A percentile compares a stretch with the other conserved stretches of the same genome.
Evolutionary conservation across 2,329 filamentous ascomycete species (phyloP).

Genomic region (Fusarium brachygibbosum): DNA sequence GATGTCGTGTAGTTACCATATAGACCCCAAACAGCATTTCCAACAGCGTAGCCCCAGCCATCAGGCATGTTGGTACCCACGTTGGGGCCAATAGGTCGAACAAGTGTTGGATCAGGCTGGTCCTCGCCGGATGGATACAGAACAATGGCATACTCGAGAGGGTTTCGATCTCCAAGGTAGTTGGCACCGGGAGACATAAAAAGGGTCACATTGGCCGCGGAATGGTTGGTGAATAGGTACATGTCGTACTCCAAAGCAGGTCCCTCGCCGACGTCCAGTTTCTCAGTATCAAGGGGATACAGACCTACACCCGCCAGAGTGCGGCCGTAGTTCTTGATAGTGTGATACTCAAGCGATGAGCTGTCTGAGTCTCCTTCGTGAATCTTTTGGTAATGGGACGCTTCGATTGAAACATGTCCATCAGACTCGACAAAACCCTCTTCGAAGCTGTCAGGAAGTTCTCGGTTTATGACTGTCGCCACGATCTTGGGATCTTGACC

Average conservation of each 20-base stretch:
- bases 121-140: constrained; percentile 58
- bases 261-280: constrained; percentile 62
- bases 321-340: constrained; percentile 68
- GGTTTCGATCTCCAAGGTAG: constrained; percentile 63
- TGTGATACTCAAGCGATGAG: constrained; percentile 60
- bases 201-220: constrained; percentile 60
- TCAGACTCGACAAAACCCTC: constrained; percentile 74
- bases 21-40: constrained; percentile 62
- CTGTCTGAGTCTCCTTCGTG: constrained; percentile 49
- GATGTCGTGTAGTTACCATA: constrained; percentile 61
- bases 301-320: constrained; percentile 71
- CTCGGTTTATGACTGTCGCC: constrained; percentile 66
- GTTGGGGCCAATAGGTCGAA: constrained; percentile 34
- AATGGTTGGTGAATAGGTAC: constrained; percentile 69
- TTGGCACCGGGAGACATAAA: constrained; percentile 68
- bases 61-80: constrained; percentile 31
- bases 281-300: constrained; percentile 64
- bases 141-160: constrained; percentile 65
- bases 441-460: constrained; percentile 64
- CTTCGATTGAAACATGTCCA: constrained; percentile 68
- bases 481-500: constrained; percentile 61
- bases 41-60: constrained; percentile 52
- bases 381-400: constrained; percentile 63
- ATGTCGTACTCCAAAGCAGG: constrained; percentile 72
- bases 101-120: constrained; percentile 22